Conservation (phyloP, 192 early-diverging fungal species). For the Entophlyctis helioformis region DNA sequence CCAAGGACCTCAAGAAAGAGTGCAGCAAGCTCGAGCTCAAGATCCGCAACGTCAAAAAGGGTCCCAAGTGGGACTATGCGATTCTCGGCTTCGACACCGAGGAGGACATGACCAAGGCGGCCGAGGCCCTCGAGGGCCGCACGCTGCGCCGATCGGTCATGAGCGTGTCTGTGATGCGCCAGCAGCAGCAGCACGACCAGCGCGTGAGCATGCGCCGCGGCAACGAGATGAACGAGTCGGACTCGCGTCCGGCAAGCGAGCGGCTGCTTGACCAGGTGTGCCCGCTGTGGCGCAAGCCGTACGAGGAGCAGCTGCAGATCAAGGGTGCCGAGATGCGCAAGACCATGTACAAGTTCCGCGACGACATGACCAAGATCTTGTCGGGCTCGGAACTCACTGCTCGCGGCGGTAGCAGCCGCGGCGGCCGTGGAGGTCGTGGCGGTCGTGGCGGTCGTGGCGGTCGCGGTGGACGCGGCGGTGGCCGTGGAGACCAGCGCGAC, state of each 20-base stretch:
- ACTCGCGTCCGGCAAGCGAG: constrained; percentile 44
- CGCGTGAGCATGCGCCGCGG: constrained; percentile 3
- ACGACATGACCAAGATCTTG: too few relatives aligned
- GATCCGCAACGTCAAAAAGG: constrained; percentile 19
- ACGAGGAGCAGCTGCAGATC: constrained; percentile 42
- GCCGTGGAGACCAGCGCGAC: not conserved
- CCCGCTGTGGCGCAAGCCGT: constrained; percentile 46
- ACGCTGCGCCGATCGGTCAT: constrained; percentile 12
- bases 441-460: too few relatives aligned
- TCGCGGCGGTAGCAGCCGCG: too few relatives aligned
- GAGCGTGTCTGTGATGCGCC: not conserved
- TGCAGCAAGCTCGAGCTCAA: not conserved
- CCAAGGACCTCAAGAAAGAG: too few relatives aligned
- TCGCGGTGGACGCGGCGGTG: not conserved
- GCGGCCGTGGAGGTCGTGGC: too few relatives aligned
- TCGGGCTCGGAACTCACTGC: too few relatives aligned
- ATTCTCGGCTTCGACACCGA: constrained; percentile 23
- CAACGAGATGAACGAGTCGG: constrained; percentile 8
- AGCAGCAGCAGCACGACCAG: not conserved
- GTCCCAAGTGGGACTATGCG: constrained; percentile 24
- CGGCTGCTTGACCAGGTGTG: constrained; percentile 59
- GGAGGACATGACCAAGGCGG: constrained; percentile 15
- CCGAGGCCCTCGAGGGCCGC: constrained; percentile 9
- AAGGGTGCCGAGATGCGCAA: constrained; percentile 30
- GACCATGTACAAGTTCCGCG: constrained; percentile 21